Evolutionary conservation across 164 flowering plant species (phyloP).

Genomic region (Annona cherimola): DNA sequence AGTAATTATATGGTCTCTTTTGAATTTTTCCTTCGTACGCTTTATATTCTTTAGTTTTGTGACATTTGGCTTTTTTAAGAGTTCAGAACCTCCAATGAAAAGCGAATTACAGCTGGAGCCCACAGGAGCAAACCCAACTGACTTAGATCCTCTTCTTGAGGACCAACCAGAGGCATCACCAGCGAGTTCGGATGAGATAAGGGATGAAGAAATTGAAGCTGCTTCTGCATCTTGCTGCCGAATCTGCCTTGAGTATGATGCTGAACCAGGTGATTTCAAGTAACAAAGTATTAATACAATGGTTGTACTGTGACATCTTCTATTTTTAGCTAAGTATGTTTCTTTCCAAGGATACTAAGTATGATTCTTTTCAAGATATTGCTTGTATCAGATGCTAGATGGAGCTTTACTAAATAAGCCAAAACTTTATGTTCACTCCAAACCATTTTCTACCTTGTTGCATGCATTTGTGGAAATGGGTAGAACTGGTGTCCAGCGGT

Average conservation of each 20-base stretch:
- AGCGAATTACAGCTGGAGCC: conserved; percentile 1
- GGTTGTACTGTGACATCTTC: neutral
- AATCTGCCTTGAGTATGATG: conserved; percentile 78
- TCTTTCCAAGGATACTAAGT: too few relatives aligned
- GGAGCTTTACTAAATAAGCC: too few relatives aligned
- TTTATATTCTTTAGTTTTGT: neutral
- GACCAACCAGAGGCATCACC: conserved; percentile 18
- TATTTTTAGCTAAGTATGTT: too few relatives aligned
- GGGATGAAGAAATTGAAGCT: conserved; percentile 52
- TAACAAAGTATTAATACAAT: too few relatives aligned
- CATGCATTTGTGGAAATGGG: too few relatives aligned
- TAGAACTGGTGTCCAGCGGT: too few relatives aligned
- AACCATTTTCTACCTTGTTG: too few relatives aligned
- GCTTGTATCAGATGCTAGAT: too few relatives aligned
- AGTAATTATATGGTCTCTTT: neutral
- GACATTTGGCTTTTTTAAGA: neutral
- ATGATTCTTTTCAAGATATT: too few relatives aligned
- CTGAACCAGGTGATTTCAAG: conserved; percentile 49
- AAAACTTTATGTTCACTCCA: neutral
- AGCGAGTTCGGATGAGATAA: conserved; percentile 34
- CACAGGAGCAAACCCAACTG: conserved; percentile 26
- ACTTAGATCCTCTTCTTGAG: conserved; percentile 54
- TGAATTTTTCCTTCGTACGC: neutral
- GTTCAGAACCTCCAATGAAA: neutral
- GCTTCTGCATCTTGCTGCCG: conserved; percentile 67